phyloP scores from a whole-genome alignment of 176 grass and related monocot species.

The Musa beccarii region DNA sequence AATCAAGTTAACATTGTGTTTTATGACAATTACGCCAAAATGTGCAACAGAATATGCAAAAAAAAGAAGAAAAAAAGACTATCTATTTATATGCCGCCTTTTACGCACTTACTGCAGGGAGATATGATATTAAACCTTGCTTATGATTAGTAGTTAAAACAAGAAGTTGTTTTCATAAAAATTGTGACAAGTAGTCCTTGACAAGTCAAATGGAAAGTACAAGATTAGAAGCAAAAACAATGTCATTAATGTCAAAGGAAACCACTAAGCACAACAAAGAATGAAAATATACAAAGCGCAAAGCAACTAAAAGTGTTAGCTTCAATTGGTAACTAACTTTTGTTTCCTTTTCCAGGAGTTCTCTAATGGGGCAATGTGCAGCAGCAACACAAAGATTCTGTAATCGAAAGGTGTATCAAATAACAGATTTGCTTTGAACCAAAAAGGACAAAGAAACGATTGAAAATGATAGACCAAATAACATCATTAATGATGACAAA shows the following conservation, averaged over 20 bases:
- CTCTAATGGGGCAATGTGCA: constrained; percentile 89
- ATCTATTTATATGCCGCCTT: too few species aligned
- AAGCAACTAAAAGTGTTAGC: background rate
- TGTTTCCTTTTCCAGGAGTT: constrained; percentile 84
- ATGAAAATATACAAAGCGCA: background rate
- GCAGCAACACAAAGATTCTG: constrained; percentile 92
- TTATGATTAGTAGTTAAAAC: too few species aligned
- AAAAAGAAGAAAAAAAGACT: too few species aligned
- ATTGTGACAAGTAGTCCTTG: too few species aligned
- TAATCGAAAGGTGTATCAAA: background rate
- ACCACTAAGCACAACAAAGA: background rate
- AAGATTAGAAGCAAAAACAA: background rate
- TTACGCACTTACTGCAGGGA: too few species aligned
- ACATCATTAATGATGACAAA: constrained; percentile 17
- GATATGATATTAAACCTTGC: too few species aligned
- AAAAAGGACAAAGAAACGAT: background rate
- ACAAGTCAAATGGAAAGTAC: background rate
- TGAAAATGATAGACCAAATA: constrained; percentile 1
- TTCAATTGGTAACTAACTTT: constrained; percentile 40
- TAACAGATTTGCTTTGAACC: background rate
- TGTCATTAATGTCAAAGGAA: background rate
- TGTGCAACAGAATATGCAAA: too few species aligned
- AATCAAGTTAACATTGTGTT: too few species aligned
- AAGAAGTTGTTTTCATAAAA: too few species aligned
- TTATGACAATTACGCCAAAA: too few species aligned